Base-by-base conservation (phyloP, 176 grass and related monocot species). In the Eleusine coracana region DNA sequence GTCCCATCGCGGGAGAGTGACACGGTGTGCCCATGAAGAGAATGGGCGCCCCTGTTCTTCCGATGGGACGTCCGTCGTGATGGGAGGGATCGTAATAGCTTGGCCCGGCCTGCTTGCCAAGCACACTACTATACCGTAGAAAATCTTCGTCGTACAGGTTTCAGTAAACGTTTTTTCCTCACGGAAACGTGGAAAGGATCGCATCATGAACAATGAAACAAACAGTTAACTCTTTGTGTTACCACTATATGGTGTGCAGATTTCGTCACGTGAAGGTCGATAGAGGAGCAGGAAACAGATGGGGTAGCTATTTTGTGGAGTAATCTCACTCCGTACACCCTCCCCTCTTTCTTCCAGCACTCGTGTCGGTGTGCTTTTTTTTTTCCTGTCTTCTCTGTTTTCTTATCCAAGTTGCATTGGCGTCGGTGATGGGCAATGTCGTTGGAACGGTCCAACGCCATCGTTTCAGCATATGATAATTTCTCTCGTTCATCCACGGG, bases 391-490 rank as follows among this genome's bases (percentile, higher is more conserved):
- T 61, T 74, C 11, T 61, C 58, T 8, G n/a, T 61, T 61, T 27
- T 61, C 58, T 40, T 44, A 18, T 36, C 7, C 51, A 44, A n/a
- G 23, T 6, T 45, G 42, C 42, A 45, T 45, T 63, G 70, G 52
- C 64, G 71, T 89, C 87, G 87, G 87, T 89, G 87, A 49, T 49
- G 18, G 55, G 13, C 16, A 15, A 10, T 58, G 59, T n/a, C 37
- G 77, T 67, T 37, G 48, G 17, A 68, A 29, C 71, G 27, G 21
- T 78, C 51, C 40, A 77, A 18, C 39, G 17, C 50, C 27, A 34
- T 37, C 10, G 39, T 2, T 38, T 18, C 50, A 17, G 3, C 3
- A 4, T 52, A 52, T 4, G 55, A 55, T 48, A 13, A 2, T 3
- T 8, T 65, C 65, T 44, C 17, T 86, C 56, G 13, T 28, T 17